phyloP scores from a whole-genome alignment of 352 stramenopile genomes.

The Lagenidium sp. region DNA sequence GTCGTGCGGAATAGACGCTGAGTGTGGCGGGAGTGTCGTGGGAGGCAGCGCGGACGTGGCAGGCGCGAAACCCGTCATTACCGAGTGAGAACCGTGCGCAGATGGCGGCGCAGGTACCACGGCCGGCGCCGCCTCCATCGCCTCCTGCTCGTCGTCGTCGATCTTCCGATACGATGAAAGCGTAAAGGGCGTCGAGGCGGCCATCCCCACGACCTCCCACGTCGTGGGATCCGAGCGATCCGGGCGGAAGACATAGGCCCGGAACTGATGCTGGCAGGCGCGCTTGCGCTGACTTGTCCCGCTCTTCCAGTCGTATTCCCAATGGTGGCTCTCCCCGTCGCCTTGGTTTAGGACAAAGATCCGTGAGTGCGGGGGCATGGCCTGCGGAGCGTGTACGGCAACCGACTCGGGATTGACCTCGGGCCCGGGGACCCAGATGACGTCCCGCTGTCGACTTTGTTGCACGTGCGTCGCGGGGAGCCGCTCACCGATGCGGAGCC shows the following conservation, averaged over 20 bases:
- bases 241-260: slow-evolving; percentile 24
- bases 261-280: slow-evolving; percentile 26
- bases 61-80: not conserved
- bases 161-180: slow-evolving; percentile 25
- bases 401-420: not conserved
- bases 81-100: slow-evolving; percentile 1
- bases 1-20: not conserved
- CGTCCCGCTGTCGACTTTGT: slow-evolving; percentile 6
- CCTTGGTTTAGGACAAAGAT: slow-evolving; percentile 13
- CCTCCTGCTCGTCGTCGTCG: slow-evolving; percentile 20
- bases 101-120: not conserved
- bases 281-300: slow-evolving; percentile 37
- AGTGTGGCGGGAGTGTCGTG: no score
- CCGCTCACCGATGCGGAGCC: slow-evolving; percentile 13
- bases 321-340: slow-evolving; percentile 30
- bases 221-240: not conserved
- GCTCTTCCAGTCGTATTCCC: slow-evolving; percentile 53
- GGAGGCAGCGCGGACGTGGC: no score
- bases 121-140: not conserved
- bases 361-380: slow-evolving; percentile 3
- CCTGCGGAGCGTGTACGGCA: not conserved
- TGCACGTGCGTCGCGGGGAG: slow-evolving; percentile 7
- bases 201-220: slow-evolving; percentile 21
- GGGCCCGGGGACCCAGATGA: slow-evolving; percentile 15
- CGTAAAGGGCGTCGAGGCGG: slow-evolving; percentile 26